Evolutionary conservation across 345 rosid species (phyloP).

Genomic region (Streptanthus diversifolius): DNA sequence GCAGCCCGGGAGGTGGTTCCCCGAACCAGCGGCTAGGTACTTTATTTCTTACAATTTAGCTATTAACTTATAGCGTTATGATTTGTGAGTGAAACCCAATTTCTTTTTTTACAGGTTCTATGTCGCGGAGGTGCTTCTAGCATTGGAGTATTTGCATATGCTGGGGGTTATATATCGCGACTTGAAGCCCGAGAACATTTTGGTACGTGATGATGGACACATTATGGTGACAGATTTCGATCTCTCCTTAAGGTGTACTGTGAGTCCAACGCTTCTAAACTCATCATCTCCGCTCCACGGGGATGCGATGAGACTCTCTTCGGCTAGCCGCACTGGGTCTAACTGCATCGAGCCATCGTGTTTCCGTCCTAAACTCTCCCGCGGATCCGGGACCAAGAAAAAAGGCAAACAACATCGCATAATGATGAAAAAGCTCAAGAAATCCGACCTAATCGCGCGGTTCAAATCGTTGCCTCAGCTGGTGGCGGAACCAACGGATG

Average conservation of each 20-base stretch:
- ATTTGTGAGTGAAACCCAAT: neutral
- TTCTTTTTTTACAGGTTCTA: slow-evolving; percentile 54
- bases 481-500: slow-evolving; percentile 96
- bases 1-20: slow-evolving; percentile 77
- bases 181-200: slow-evolving; percentile 92
- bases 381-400: slow-evolving; percentile 42
- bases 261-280: slow-evolving; percentile 78
- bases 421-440: slow-evolving; percentile 54
- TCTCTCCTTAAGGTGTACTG: slow-evolving; percentile 84
- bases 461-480: slow-evolving; percentile 75
- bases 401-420: slow-evolving; percentile 45
- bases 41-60: neutral
- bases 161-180: slow-evolving; percentile 90
- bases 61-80: neutral
- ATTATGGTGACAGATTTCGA: slow-evolving; percentile 98
- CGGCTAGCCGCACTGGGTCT: slow-evolving; percentile 65
- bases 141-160: slow-evolving; percentile 97
- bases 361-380: slow-evolving; percentile 66
- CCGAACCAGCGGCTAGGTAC: slow-evolving; percentile 93
- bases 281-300: slow-evolving; percentile 48
- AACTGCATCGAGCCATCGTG: slow-evolving; percentile 81
- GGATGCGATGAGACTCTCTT: slow-evolving; percentile 57
- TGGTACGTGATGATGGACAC: slow-evolving; percentile 94
- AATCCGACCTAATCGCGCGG: slow-evolving; percentile 45
- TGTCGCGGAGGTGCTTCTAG: slow-evolving; percentile 95